phyloP scores from a whole-genome alignment of 306 rosid genomes.

The Quillaja saponaria region DNA sequence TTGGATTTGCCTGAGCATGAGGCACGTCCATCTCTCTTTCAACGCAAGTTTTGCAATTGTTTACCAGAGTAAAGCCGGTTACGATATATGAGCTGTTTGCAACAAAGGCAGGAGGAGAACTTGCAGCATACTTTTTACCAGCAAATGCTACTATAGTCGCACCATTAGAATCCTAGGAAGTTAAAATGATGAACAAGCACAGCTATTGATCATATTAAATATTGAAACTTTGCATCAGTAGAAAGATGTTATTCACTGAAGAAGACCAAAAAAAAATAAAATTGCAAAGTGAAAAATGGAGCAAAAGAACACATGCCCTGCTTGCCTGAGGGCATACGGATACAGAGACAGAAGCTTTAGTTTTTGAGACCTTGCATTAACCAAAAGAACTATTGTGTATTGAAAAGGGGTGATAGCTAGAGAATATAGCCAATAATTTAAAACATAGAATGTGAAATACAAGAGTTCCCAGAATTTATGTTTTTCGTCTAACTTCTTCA shows the following conservation, averaged over 20 bases:
- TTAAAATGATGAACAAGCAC: background rate
- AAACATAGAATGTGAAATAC: too few species aligned
- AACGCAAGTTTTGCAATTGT: constrained; percentile 53
- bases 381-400: background rate
- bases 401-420: background rate
- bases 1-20: constrained; percentile 55
- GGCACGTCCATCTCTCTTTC: constrained; percentile 73
- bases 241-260: too few species aligned
- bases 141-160: constrained; percentile 79
- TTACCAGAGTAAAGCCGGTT: constrained; percentile 72
- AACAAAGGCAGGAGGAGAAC: constrained; percentile 62
- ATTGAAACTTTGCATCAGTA: too few species aligned
- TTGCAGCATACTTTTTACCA: constrained; percentile 68
- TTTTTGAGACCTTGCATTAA: background rate
- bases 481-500: too few species aligned
- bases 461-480: too few species aligned
- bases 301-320: constrained; percentile 3
- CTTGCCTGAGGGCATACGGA: background rate
- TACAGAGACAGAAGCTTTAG: background rate
- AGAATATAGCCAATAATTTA: background rate
- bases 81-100: constrained; percentile 57
- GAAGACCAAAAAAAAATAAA: constrained; percentile 11
- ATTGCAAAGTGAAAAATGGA: constrained; percentile 1
- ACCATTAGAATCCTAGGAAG: constrained; percentile 55
- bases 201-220: background rate